phyloP scores from a whole-genome alignment of 495 filamentous ascomycete species.

The Bacidia rubella region DNA sequence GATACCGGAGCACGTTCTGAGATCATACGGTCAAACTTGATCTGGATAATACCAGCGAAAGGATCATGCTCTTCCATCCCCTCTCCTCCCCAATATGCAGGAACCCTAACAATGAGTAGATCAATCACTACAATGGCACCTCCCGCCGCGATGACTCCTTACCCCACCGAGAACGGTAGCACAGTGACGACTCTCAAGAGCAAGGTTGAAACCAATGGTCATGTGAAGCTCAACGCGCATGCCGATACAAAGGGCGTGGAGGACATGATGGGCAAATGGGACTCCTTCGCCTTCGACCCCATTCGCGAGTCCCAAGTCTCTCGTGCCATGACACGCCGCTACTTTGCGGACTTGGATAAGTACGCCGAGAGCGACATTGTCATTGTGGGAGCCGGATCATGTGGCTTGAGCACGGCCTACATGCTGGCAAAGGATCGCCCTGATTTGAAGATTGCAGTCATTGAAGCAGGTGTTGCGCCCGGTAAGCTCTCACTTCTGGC shows the following conservation, averaged over 20 bases:
- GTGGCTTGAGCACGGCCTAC: conserved; percentile 73
- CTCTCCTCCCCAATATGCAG: conserved; percentile 24
- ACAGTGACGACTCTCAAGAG: conserved; percentile 43
- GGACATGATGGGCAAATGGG: conserved; percentile 40
- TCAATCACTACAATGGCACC: conserved; percentile 16
- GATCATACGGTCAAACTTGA: conserved; percentile 97
- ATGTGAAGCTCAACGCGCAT: background rate
- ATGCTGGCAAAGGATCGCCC: conserved; percentile 71
- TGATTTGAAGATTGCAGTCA: conserved; percentile 81
- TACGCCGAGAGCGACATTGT: conserved; percentile 87
- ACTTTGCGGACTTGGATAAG: conserved; percentile 77
- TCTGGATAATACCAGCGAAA: conserved; percentile 99
- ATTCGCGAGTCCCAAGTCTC: conserved; percentile 86
- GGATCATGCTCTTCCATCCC: conserved; percentile 65
- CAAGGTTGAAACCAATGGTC: conserved; percentile 14
- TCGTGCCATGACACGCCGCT: conserved; percentile 82
- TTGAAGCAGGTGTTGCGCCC: conserved; percentile 76
- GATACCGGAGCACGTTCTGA: conserved; percentile 53
- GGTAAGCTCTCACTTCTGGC: conserved; percentile 23
- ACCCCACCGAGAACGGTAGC: conserved; percentile 34
- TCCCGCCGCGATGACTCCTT: conserved; percentile 26
- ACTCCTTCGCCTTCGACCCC: conserved; percentile 63
- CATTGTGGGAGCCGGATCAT: conserved; percentile 80
- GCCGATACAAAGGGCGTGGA: conserved; percentile 7
- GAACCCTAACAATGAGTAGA: conserved; percentile 16